Percentiles rank a stretch among this genome's conserved stretches.
Evolutionary conservation across 495 filamentous ascomycete genomes (phyloP).

Genomic region (Penicillium lagena): DNA sequence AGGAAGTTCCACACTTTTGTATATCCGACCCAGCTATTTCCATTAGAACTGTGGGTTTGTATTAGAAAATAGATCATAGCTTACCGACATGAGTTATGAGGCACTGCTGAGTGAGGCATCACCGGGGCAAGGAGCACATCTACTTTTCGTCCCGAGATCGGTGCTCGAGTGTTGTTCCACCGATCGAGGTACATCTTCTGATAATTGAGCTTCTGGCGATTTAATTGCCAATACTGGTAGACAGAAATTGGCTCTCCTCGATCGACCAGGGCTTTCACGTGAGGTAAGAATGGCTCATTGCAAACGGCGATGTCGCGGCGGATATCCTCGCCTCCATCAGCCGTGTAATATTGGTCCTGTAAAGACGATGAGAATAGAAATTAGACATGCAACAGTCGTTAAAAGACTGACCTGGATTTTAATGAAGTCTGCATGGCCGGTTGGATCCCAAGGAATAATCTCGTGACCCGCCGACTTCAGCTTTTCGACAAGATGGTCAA

Average conservation of each 20-base stretch:
- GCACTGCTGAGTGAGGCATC: conserved; percentile 39
- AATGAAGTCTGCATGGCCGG: conserved; percentile 37
- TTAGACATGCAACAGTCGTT: no score
- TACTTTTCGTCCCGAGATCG: conserved; percentile 38
- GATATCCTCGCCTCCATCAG: conserved; percentile 51
- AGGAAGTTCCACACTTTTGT: conserved; percentile 66
- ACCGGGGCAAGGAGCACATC: conserved; percentile 59
- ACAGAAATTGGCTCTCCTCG: conserved; percentile 46
- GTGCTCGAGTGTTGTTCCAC: conserved; percentile 43
- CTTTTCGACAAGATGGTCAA: conserved; percentile 27
- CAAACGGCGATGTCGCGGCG: conserved; percentile 36
- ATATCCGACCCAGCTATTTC: conserved; percentile 43
- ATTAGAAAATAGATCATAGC: no score
- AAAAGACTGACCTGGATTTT: conserved; percentile 10
- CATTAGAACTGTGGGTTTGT: no score
- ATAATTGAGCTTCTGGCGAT: conserved; percentile 40
- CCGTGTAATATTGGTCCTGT: conserved; percentile 47
- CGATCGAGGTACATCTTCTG: conserved; percentile 52
- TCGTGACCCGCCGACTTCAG: conserved; percentile 40
- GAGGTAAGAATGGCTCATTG: conserved; percentile 50
- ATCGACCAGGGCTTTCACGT: conserved; percentile 39
- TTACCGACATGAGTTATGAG: conserved; percentile 16
- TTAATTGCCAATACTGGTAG: conserved; percentile 51
- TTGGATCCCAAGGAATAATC: conserved; percentile 39
- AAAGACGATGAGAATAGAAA: no score